Percentiles rank a stretch among this genome's conserved stretches.
These are phyloP conservation scores for Exophiala sp. DNA, from an alignment of 2,329 filamentous ascomycete species.

Conservation along the genomic window DNA sequence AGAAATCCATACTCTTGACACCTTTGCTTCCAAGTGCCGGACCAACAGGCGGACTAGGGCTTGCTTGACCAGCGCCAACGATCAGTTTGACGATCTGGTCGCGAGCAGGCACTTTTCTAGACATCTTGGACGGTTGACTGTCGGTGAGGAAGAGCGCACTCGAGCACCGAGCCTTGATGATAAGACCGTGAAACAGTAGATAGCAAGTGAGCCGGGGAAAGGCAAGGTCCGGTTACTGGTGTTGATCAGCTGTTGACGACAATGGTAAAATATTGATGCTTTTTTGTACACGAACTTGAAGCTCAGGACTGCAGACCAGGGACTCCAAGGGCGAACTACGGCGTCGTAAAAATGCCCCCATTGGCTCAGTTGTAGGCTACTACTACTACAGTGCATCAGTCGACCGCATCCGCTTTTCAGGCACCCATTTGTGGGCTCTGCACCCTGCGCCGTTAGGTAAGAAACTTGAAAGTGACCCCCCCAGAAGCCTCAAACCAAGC, in stretches of 20 bases:
- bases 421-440: not conserved
- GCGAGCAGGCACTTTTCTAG: slow-evolving; percentile 46
- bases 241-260: no score
- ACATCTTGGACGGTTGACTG: slow-evolving; percentile 33
- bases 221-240: no score
- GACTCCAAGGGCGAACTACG: no score
- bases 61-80: slow-evolving; percentile 91
- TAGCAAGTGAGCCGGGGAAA: no score
- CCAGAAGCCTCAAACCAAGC: not conserved
- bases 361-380: no score
- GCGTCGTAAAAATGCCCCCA: no score
- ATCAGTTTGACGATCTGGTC: slow-evolving; percentile 93
- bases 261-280: no score
- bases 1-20: slow-evolving; percentile 99
- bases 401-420: not conserved
- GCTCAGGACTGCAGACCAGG: no score
- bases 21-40: slow-evolving; percentile 94
- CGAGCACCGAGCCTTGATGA: not conserved
- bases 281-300: no score
- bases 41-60: slow-evolving; percentile 90
- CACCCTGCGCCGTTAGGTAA: not conserved
- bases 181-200: not conserved
- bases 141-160: not conserved
- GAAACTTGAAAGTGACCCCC: not conserved
- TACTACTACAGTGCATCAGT: not conserved